phyloP scores from a whole-genome alignment of 441 rosid genomes.

The Rhodomyrtus psidioides region DNA sequence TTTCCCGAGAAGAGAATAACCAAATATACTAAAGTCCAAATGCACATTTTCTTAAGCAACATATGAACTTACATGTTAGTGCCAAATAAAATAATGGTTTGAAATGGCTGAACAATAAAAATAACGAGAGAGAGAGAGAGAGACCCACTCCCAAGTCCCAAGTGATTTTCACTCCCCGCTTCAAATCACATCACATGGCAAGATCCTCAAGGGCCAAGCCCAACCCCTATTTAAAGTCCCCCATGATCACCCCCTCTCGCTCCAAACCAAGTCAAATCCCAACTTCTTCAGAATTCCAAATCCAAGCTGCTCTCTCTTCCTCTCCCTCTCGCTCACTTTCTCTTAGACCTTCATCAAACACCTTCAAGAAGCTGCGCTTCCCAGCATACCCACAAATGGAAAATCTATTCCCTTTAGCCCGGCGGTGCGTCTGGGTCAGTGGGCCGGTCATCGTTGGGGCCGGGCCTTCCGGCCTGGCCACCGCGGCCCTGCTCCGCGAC shows the following conservation, averaged over 20 bases:
- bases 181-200: background rate
- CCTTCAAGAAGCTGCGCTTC: background rate
- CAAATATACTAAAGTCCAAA: background rate
- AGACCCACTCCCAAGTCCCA: no score
- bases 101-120: background rate
- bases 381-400: conserved; percentile 44
- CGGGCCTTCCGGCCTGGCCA: conserved; percentile 72
- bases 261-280: background rate
- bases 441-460: conserved; percentile 81
- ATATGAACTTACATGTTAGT: background rate
- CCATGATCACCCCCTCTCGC: fast-evolving
- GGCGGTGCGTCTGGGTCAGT: conserved; percentile 49
- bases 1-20: conserved; percentile 9
- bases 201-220: background rate
- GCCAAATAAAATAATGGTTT: conserved; percentile 1
- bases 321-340: background rate
- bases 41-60: conserved; percentile 2
- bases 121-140: background rate
- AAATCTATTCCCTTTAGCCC: conserved; percentile 32
- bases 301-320: background rate
- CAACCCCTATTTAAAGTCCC: background rate
- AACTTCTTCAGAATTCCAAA: background rate
- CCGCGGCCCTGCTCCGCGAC: conserved; percentile 67
- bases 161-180: no score
- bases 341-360: background rate